A percentile compares a stretch with the other conserved stretches of the same genome.
Evolutionary conservation across 306 rosid species (phyloP).

Genomic region (Sindora glabra): DNA sequence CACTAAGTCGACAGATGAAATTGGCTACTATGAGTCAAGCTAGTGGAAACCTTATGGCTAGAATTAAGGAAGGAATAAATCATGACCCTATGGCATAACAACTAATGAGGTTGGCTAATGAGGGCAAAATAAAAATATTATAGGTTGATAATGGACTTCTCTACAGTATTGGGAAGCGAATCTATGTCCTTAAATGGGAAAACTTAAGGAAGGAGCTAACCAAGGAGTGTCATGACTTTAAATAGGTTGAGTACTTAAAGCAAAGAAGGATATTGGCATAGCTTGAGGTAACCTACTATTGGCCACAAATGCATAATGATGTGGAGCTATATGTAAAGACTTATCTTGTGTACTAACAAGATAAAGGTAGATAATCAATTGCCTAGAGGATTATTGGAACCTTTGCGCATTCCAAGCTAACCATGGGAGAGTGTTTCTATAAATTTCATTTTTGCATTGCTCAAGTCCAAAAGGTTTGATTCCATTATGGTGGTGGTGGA

Average conservation of each 20-base stretch:
- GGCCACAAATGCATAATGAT: too few species aligned
- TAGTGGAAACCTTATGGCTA: background rate
- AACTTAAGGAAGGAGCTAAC: background rate
- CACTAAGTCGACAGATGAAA: background rate
- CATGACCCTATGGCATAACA: background rate
- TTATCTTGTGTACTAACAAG: too few species aligned
- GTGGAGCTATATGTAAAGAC: too few species aligned
- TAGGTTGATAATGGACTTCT: background rate
- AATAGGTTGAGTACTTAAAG: too few species aligned
- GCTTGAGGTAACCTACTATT: too few species aligned
- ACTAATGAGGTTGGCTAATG: background rate
- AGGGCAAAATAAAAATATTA: background rate
- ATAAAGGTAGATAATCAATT: too few species aligned
- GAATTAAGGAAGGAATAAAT: background rate
- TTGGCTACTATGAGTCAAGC: background rate
- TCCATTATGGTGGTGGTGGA: background rate
- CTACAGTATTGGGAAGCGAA: background rate
- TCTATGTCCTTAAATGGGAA: background rate
- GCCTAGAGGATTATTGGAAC: too few species aligned
- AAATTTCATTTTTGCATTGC: too few species aligned
- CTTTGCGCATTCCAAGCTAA: too few species aligned
- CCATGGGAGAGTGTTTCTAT: too few species aligned
- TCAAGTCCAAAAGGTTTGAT: background rate
- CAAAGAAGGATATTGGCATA: too few species aligned
- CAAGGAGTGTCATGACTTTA: background rate